Evolutionary conservation across 768 basidiomycete species (phyloP), one percentile per base, ranked within the genome.

Genomic region (Trichaptum fuscoviolaceum): DNA sequence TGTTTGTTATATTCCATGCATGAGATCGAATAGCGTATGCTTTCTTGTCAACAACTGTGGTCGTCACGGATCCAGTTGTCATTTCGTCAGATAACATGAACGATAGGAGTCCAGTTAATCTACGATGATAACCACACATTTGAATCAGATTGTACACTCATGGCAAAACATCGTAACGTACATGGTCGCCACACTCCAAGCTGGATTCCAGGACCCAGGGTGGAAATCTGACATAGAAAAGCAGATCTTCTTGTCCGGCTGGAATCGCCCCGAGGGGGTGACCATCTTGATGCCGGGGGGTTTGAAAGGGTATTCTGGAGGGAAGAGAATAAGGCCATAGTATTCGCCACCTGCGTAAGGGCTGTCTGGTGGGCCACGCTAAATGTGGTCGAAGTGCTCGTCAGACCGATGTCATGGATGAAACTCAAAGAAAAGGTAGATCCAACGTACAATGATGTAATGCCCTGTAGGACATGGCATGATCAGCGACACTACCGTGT

Each of bases 161-260:
- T 8, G 30, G 30, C 36, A 59, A 23, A 24, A 65, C 35, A 42
- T 42, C 65, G 1, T 24, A 57, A 83, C 92, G 75, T 75, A 93
- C 92, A 96, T 96, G 15, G 95, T 96, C 24, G 92, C 90, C 12
- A 96, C 93, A 72, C 91, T 93, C 95, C 95, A 96, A 1, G 94
- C 92, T 7, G 95, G 95, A 76, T 95, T 95, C 95, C 94, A 95
- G 15, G 91, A 85, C 68, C 92, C 93, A 0, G 94, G 93, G 73
- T 95, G 94, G 73, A 94, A 95, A 76, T 95, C 93, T 3, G 93
- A 95, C 95, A 99, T 97, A 25, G 94, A 96, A 79, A 97, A 96
- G 75, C 96, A 98, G 65, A 99, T 97, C 84, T 95, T 97, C 80
- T 87, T 89, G 82, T 94, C 92, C 24, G 92, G 92, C 70, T 91